Base-by-base conservation (phyloP, 2,329 filamentous ascomycete species). In the Pseudogymnoascus sp. region DNA sequence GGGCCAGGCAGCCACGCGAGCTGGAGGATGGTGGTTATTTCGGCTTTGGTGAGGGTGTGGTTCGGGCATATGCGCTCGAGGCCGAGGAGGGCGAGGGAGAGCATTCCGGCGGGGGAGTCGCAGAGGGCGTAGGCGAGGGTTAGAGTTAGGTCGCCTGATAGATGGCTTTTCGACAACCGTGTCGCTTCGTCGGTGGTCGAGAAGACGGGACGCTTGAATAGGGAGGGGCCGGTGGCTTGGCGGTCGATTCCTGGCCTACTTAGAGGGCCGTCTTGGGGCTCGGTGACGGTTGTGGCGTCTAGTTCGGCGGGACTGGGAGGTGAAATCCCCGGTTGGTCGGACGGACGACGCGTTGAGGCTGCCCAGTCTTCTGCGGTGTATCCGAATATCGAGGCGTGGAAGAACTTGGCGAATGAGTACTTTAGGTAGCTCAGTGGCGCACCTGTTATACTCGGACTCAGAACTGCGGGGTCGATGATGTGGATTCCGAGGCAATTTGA, bases 1-100 rank as follows among this genome's bases (percentile, higher is more conserved):
- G 85, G 85, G 0, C 86, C 87, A 0, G 87, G 86, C 0, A 89
- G 73, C 87, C 87, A 89, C 22, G 85, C 82, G 28, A 89, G 74
- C 70, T 84, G 81, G 1, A 84, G 81, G 68, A 87, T 76, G 16
- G 83, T 84, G 64, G 89, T 77, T 24, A 89, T 76, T 62, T 88
- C 83, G 12, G 77, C 75, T 3, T 77, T 75, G 1, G 77, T 76
- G 60, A 84, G 77, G 14, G 76, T 74, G 62, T 77, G 74, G 4
- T 66, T 71, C 0, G 78, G 75, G 2, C 74, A 77, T 3, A 78
- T 70, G 1, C 76, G 72, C 14, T 77, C 75, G 61, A 85, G 71
- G 2, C 76, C 73, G 68, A 78, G 79, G 64, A 85, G 70, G 4
- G 84, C 76, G 65, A 83, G 81, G 31, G 84, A 80, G 7, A 87